Evolutionary conservation across 306 rosid species (phyloP), one percentile per base, ranked within the genome.

Genomic region (Arachis stenosperma): DNA sequence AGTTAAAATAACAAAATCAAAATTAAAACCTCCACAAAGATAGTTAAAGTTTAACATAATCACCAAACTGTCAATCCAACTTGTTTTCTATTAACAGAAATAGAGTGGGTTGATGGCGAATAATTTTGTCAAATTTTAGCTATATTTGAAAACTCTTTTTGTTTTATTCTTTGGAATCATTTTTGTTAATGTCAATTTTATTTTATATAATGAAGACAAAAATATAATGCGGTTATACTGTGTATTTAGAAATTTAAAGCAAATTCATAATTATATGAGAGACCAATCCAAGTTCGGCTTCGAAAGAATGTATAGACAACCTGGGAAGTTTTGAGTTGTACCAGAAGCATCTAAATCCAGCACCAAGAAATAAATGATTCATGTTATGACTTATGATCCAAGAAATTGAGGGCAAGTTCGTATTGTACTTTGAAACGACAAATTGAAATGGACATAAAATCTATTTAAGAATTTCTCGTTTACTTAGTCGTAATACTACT

Each of bases 401-500:
- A 70, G 73, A 29, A 43, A 9, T 37, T 5, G 37, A 71, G 33
- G 37, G 3, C 37, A 33, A 33, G 37, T 33, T 33, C 37, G 37
- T 33, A 33, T 33, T 22, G 27, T 43, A 47, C 47, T n/a, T 60
- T 68, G 50, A 6, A 30, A 29, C 33, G 36, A 57, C 46, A 58
- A 41, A 55, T 52, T 13, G 39, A 22, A 61, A 17, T 37, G 44
- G 7, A 44, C 12, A 53, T n/a, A 69, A 66, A 48, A 58, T 67
- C 36, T 59, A 51, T 65, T 62, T 11, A 63, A 63, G 69, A 36
- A 61, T 61, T 61, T 61, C 50, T 61, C 30, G 33, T 39, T 39
- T 61, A 14, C 47, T 36, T 75, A 30, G 81, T 51, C 40, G 75
- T 60, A 68, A 76, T 40, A 59, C 29, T 27, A 59, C 29, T 27